Base-by-base conservation (phyloP, 768 basidiomycete species). In the Ramaria rubella region DNA sequence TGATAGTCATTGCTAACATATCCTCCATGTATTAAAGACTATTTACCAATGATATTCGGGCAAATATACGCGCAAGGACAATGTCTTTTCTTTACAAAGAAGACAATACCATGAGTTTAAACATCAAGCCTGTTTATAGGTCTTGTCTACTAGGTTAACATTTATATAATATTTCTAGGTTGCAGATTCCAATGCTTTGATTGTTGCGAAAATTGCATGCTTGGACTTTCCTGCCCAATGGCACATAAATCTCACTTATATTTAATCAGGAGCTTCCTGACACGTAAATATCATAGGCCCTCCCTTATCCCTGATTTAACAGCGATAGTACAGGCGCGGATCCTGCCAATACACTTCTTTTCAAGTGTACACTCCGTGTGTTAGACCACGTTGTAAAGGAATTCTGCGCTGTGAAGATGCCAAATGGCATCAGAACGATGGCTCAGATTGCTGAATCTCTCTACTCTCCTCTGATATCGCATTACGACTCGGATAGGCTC, bases 131-230 rank as follows among this genome's bases (percentile, higher is more conserved):
- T 24, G 9, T 7, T 24, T 5, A 45, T 23, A 23, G 23, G 21
- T 6, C 17, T 46, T 4, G n/a, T n/a, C 17, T 17, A 48, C 46
- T 12, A 2, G 23, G 42, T 52, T 50, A 53, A 45, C 19, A n/a
- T 55, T 61, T 26, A 55, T 66, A n/a, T n/a, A n/a, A n/a, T n/a
- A n/a, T n/a, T n/a, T n/a, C n/a, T n/a, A 92, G 92, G 86, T 94
- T 58, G 81, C 87, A 17, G 78, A 86, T 55, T 89, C 82, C 64
- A 90, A 93, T 59, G 79, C 87, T 59, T 64, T 87, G 29, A 82
- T 89, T 24, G 76, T 90, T 8, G 76, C 82, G 12, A 94, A 85
- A 66, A 80, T 94, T 51, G 86, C 90, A 6, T 81, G 93, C 30
- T 67, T 77, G 21, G 93, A 95, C 63, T 92, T 81, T 67, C 88